Evolutionary conservation across 1,284 basidiomycete genomes (phyloP).

Genomic region (Malassezia equina): DNA sequence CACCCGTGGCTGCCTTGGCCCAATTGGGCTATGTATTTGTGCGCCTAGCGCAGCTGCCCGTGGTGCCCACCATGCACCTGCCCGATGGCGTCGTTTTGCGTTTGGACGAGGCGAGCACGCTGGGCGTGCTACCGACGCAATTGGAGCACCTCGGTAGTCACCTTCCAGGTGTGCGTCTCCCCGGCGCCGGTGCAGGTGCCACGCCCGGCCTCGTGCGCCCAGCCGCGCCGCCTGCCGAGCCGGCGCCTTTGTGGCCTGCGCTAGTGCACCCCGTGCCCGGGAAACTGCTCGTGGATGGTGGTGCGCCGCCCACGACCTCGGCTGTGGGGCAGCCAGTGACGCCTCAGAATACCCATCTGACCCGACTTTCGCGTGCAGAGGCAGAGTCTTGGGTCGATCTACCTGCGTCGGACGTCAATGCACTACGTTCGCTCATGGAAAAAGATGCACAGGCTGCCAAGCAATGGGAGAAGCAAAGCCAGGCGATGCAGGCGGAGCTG

Average conservation of each 20-base stretch:
- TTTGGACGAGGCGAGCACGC: conserved; percentile 33
- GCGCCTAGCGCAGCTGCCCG: conserved; percentile 30
- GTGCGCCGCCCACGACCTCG: conserved; percentile 38
- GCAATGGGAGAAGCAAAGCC: conserved; percentile 37
- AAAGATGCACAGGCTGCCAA: conserved; percentile 53
- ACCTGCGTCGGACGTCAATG: conserved; percentile 51
- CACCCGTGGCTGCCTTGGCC: conserved; percentile 31
- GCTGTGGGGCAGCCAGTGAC: conserved; percentile 53
- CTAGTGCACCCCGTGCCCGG: conserved; percentile 8
- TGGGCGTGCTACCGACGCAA: conserved; percentile 32
- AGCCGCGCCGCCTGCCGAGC: neutral
- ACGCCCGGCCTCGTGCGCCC: conserved; percentile 1
- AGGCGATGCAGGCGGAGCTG: conserved; percentile 26
- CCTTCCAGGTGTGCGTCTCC: neutral
- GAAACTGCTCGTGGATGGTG: conserved; percentile 44
- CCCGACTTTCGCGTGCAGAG: conserved; percentile 53
- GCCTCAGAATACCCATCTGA: conserved; percentile 58
- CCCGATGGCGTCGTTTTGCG: conserved; percentile 35
- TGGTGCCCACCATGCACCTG: conserved; percentile 21
- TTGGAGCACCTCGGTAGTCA: neutral
- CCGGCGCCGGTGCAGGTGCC: no score
- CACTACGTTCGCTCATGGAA: conserved; percentile 55
- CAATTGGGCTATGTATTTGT: conserved; percentile 42
- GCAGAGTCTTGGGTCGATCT: conserved; percentile 49
- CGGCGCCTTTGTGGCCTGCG: conserved; percentile 15